These are phyloP conservation scores for Eimeria necatrix DNA, from an alignment of 169 alveolate genomes.

Conservation along the genomic window DNA sequence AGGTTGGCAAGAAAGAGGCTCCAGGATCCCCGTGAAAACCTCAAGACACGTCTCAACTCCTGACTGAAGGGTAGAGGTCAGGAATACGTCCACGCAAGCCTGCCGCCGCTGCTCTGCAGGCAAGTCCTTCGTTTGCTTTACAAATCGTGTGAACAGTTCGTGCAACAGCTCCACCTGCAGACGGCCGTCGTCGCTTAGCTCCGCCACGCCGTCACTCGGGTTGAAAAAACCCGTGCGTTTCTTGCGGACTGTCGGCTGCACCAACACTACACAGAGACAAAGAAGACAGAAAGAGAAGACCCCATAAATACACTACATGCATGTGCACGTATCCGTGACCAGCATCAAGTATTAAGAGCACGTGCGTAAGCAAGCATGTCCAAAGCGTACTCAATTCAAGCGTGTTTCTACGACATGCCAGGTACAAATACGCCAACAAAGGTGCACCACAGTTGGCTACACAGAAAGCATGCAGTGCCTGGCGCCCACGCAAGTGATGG, in stretches of 20 bases:
- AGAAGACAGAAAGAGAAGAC: background rate
- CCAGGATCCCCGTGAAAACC: background rate
- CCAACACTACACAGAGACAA: background rate
- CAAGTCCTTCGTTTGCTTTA: background rate
- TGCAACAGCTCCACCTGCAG: background rate
- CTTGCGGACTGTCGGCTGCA: background rate
- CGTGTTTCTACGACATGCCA: no score
- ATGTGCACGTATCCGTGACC: background rate
- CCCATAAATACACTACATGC: no score
- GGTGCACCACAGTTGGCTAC: no score
- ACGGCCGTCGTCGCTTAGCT: conserved; percentile 24
- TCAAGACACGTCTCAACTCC: conserved; percentile 40
- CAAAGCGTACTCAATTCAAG: no score
- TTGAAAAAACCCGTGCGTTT: background rate
- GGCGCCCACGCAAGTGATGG: no score
- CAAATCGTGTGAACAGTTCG: background rate
- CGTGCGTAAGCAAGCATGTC: no score
- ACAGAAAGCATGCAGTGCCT: no score
- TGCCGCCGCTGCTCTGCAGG: background rate
- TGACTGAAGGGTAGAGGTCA: conserved; percentile 16
- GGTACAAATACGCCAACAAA: no score
- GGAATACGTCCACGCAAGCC: background rate
- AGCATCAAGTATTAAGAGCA: no score
- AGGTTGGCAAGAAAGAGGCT: conserved; percentile 2
- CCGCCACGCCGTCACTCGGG: conserved; percentile 42